A percentile compares a stretch with the other conserved stretches of the same genome.
phyloP scores from a whole-genome alignment of 768 basidiomycete genomes.

The Fomitopsis serialis region DNA sequence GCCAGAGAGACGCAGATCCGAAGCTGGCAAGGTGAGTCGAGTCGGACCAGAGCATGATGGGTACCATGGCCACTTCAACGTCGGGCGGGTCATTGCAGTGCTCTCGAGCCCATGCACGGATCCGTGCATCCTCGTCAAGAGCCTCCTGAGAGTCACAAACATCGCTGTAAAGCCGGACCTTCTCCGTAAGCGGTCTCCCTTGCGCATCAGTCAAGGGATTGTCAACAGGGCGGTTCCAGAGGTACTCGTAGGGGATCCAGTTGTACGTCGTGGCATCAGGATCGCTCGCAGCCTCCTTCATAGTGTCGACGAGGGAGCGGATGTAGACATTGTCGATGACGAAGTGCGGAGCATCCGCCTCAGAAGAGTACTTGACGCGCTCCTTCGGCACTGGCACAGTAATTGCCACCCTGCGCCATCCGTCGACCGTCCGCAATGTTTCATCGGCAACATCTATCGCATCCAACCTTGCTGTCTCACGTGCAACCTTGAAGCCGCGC shows the following conservation, averaged over 20 bases:
- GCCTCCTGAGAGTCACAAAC: constrained; percentile 6
- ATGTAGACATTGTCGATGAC: constrained; percentile 24
- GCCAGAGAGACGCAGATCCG: constrained; percentile 29
- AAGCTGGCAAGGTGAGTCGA: constrained; percentile 20
- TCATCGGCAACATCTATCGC: constrained; percentile 3
- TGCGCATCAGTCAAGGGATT: too few species aligned
- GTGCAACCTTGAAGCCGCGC: background rate
- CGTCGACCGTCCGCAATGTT: constrained; percentile 9
- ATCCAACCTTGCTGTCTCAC: constrained; percentile 6
- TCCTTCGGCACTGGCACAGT: constrained; percentile 20
- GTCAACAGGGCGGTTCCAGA: background rate
- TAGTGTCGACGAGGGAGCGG: constrained; percentile 11
- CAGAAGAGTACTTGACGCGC: constrained; percentile 1
- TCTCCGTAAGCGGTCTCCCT: too few species aligned
- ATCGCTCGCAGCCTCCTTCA: constrained; percentile 3
- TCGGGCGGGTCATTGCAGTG: background rate
- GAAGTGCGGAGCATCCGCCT: constrained; percentile 26
- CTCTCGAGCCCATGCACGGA: constrained; percentile 5
- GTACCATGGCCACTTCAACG: constrained; percentile 4
- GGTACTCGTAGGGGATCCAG: constrained; percentile 4
- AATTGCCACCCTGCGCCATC: constrained; percentile 13
- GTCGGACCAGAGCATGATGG: constrained; percentile 22
- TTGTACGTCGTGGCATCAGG: background rate
- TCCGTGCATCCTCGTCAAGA: constrained; percentile 6
- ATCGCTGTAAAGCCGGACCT: too few species aligned